phyloP scores from a whole-genome alignment of 1,284 basidiomycete genomes.

The Trametes hirsuta region DNA sequence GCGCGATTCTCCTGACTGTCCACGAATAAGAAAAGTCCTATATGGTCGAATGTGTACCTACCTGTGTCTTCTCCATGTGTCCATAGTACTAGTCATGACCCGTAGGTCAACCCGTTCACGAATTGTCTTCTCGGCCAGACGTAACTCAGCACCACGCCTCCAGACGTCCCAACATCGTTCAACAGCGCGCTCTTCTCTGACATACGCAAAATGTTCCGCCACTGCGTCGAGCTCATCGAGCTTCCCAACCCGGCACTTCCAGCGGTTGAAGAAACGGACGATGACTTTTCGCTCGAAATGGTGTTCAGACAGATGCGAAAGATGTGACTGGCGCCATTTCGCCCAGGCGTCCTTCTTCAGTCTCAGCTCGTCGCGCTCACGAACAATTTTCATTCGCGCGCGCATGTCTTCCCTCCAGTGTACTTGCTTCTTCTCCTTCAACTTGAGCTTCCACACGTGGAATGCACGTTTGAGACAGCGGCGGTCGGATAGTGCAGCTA shows the following conservation, averaged over 20 bases:
- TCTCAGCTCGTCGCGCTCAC: constrained; percentile 52
- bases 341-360: constrained; percentile 58
- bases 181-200: constrained; percentile 39
- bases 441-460: constrained; percentile 50
- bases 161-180: constrained; percentile 57
- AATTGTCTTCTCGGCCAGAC: constrained; percentile 47
- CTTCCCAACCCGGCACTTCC: constrained; percentile 49
- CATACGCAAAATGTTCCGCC: constrained; percentile 50
- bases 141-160: constrained; percentile 49
- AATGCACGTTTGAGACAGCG: constrained; percentile 47
- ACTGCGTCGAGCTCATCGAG: constrained; percentile 48
- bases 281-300: constrained; percentile 50
- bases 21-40: background rate
- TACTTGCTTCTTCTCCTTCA: constrained; percentile 53
- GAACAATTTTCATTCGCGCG: constrained; percentile 61
- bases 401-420: constrained; percentile 72
- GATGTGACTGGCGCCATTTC: constrained; percentile 62
- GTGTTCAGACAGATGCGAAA: constrained; percentile 50
- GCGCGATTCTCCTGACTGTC: constrained; percentile 46
- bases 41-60: constrained; percentile 38
- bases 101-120: constrained; percentile 47
- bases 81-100: constrained; percentile 49
- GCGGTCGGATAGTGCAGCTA: constrained; percentile 44
- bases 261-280: constrained; percentile 47
- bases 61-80: constrained; percentile 60